These are phyloP conservation scores for Acanthamoeba castellanii DNA, from an alignment of 208 protist genomes.

Conservation along the genomic window DNA sequence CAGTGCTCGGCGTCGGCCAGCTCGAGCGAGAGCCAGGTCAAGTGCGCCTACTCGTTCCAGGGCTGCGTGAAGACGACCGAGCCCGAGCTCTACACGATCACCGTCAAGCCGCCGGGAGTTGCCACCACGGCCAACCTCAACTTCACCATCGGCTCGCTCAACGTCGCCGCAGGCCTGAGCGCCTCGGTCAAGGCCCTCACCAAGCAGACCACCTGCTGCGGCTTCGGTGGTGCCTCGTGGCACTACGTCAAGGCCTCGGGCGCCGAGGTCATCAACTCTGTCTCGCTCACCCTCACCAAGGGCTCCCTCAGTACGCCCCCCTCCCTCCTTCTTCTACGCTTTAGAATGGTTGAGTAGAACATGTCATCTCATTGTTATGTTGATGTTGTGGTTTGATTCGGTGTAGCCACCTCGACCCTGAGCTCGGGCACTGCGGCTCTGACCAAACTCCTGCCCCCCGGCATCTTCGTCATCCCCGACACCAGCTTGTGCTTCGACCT, in stretches of 20 bases:
- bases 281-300: background rate
- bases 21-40: background rate
- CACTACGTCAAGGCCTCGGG: background rate
- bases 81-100: background rate
- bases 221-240: background rate
- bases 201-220: background rate
- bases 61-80: background rate
- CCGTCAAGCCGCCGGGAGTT: background rate
- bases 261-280: background rate
- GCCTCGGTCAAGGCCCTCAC: background rate
- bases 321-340: too few species aligned
- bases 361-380: too few species aligned
- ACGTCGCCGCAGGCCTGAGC: background rate
- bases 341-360: too few species aligned
- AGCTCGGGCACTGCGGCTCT: background rate
- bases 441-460: background rate
- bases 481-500: background rate
- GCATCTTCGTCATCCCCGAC: constrained; percentile 1
- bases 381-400: too few species aligned
- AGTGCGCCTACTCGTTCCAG: background rate
- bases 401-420: background rate
- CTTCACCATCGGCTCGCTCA: background rate
- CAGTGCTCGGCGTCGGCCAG: background rate
- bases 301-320: background rate
- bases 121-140: background rate